Evolutionary conservation across 2,329 filamentous ascomycete genomes (phyloP).

Genomic region (Drechslerella dactyloides): DNA sequence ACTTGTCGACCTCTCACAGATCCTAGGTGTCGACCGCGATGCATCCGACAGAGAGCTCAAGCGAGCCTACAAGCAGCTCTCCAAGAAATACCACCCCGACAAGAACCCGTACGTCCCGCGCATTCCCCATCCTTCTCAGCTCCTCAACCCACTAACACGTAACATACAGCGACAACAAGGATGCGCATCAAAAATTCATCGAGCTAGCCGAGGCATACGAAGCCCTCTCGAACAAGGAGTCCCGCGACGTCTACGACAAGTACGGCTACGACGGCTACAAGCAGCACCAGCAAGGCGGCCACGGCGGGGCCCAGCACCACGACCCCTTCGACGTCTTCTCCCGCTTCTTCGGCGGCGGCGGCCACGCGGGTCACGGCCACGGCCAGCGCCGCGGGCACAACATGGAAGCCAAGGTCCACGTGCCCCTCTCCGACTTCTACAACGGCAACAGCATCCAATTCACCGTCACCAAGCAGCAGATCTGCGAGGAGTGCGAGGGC

Average conservation of each 20-base stretch:
- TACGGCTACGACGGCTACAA: constrained; percentile 90
- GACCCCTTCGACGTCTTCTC: constrained; percentile 97
- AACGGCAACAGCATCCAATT: constrained; percentile 86
- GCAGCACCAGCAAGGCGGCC: constrained; percentile 75
- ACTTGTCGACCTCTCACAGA: constrained; percentile 60
- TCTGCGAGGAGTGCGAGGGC: constrained; percentile 90
- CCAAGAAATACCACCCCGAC: constrained; percentile 96
- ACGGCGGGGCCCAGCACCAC: constrained; percentile 66
- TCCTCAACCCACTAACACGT: background rate
- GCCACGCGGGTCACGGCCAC: constrained; percentile 71
- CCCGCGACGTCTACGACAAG: constrained; percentile 88
- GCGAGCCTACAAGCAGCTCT: constrained; percentile 85
- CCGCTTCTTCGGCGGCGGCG: constrained; percentile 88
- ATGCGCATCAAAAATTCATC: constrained; percentile 88
- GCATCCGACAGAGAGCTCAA: constrained; percentile 90
- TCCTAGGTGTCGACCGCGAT: constrained; percentile 78
- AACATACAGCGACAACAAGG: constrained; percentile 71
- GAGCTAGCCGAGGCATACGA: constrained; percentile 96
- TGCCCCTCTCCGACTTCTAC: constrained; percentile 90
- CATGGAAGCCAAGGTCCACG: constrained; percentile 80
- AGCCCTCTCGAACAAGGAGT: constrained; percentile 77
- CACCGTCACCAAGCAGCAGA: constrained; percentile 88
- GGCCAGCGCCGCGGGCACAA: constrained; percentile 83
- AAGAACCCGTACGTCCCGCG: constrained; percentile 82
- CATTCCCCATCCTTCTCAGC: background rate